Evolutionary conservation across 768 basidiomycete species (phyloP), one percentile per base, ranked within the genome.

Genomic region (Lactarius vividus): DNA sequence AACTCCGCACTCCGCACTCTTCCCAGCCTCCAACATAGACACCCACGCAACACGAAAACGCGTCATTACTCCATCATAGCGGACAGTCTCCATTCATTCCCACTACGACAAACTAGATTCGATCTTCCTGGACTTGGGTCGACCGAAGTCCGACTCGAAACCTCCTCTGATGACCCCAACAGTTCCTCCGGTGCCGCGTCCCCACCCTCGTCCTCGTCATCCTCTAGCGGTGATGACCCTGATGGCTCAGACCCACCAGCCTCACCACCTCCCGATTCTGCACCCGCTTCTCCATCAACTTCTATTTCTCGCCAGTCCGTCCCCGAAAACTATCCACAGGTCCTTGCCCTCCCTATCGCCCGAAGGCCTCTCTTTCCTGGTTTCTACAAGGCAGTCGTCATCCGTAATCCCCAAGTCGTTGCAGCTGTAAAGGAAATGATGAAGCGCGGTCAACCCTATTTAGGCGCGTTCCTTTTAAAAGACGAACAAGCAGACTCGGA

Each of bases 341-440:
- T 98, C 52, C 84, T 98, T 31, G 96, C 96, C 2, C 85, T 98
- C 0, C 96, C 96, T 4, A 98, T 98, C 66, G 94, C 94, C 37
- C 88, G 95, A 52, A 85, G 96, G 20, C 96, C 96, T 1, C 87
- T 98, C 55, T 98, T 98, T 79, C 96, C 96, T 4, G 94, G 95
- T 35, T 97, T 98, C 77, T 98, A 98, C 83, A 97, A 98, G 75
- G 96, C 96, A 2, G 96, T 98, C 58, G 94, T 98, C 64, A 84
- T 99, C 59, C 85, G 88, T 26, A 92, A 98, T 70, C 93, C 94
- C 0, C 83, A 86, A 0, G 96, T 99, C 37, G 94, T 98, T 44
- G 86, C 88, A 9, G 94, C 95, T 16, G 91, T 99, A 74, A 92
- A 94, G 77, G 95, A 97, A 74, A 92, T 96, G 87, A 92, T 96